phyloP scores from a whole-genome alignment of 192 early-diverging fungal genomes.

The Entomortierella lignicola region DNA sequence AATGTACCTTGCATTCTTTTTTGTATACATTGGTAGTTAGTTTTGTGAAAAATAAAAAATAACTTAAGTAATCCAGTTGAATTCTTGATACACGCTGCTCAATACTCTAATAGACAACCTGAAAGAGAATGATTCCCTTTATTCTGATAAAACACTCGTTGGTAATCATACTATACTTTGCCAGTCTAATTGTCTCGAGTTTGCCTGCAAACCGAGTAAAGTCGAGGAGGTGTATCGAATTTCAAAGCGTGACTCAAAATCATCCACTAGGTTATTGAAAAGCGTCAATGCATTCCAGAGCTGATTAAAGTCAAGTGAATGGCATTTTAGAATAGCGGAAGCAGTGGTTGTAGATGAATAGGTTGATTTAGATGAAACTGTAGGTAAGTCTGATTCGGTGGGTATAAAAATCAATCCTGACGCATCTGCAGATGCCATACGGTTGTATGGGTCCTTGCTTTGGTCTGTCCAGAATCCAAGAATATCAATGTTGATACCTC shows the following conservation, averaged over 20 bases:
- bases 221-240: slow-evolving; percentile 35
- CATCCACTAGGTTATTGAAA: slow-evolving; percentile 40
- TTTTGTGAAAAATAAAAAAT: no score
- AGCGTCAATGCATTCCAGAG: slow-evolving; percentile 43
- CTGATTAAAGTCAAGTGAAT: slow-evolving; percentile 38
- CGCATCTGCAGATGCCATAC: background rate
- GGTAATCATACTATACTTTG: background rate
- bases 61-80: no score
- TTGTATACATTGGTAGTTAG: no score
- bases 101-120: no score
- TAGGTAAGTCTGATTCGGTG: background rate
- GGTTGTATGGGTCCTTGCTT: slow-evolving; percentile 40
- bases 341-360: slow-evolving; percentile 32
- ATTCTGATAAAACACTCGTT: no score
- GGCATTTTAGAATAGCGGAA: slow-evolving; percentile 30
- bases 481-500: slow-evolving; percentile 52
- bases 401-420: slow-evolving; percentile 26
- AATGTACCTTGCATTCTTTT: no score
- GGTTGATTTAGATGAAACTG: slow-evolving; percentile 7
- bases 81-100: no score
- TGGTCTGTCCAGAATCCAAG: slow-evolving; percentile 42
- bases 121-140: no score
- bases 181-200: slow-evolving; percentile 44
- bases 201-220: slow-evolving; percentile 37
- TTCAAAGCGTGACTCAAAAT: slow-evolving; percentile 36